Evolutionary conservation across 192 early-diverging fungal species (phyloP), one percentile per base, ranked within the genome.

Genomic region (Umbelopsis ramanniana): DNA sequence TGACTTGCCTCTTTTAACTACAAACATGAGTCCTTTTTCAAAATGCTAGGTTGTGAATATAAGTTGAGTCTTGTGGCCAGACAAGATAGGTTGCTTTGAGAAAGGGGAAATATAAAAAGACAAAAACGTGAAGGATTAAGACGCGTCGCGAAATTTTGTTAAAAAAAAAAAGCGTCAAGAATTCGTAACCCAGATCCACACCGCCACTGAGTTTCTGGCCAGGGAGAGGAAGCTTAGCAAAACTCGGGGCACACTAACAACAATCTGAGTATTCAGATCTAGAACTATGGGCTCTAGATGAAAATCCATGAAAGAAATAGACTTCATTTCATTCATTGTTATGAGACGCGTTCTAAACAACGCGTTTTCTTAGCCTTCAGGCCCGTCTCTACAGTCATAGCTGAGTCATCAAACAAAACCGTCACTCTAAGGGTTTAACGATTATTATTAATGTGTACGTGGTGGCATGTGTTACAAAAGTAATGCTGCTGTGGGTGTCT

Each of bases 1-100:
- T 15, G 14, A 43, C 35, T 67, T 82, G 76, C 81, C 81, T 82
- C 81, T 69, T 69, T 82, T 82, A 17, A 74, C 46, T 24, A 82
- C 81, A 73, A 82, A 82, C 81, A 82, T 82, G 19, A 19, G 15
- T 63, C 57, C 57, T 37, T 37, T 63, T 63, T 63, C 57, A 63
- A 63, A 38, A 37, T 37, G 33, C 33, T 63, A 35, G 35, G 8
- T 63, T 3, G 57, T 37, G 15, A 63, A 35, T 63, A 35, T 63
- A 63, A 35, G 26, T 29, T 63, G 57, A 63, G 14, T 37, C 29
- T 63, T 63, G 57, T 35, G 19, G 57, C 26, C 33, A 35, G 57
- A 63, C 57, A 63, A 63, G 26, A 5, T 43, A 63, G 6, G 17
- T 55, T 19, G 57, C 26, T 17, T 22, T 63, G 33, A 63, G 35